Evolutionary conservation across 306 rosid species (phyloP), one percentile per base, ranked within the genome.

Genomic region (Citrullus colocynthis): DNA sequence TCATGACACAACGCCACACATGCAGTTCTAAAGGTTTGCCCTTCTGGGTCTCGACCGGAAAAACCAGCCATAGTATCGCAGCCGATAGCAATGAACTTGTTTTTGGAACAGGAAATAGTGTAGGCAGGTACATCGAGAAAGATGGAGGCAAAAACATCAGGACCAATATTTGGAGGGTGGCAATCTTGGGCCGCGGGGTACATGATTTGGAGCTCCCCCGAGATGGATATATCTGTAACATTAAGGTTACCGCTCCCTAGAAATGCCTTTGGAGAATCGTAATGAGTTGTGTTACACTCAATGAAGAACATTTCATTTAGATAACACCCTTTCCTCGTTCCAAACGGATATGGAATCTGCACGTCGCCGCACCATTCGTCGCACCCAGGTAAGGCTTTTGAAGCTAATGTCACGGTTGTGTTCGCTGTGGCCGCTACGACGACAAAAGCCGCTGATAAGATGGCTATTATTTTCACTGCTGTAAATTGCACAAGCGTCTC

Each of bases 11-110:
- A 32, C 34, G 34, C 34, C 1, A 32, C 34, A 32, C 34, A 32
- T 32, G 34, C 34, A 32, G 34, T 32, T 32, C 34, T 32, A 3
- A 1, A 32, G 34, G 34, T 1, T 32, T 3, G 2, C 34, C 34
- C 34, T 32, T 24, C 24, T 24, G 24, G 24, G 24, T 24, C 24
- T 0, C 3, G 34, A 32, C 34, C 34, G 1, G 2, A 32, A 32
- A 32, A 3, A 32, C 3, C 2, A 32, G 34, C 34, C 3, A 1
- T 1, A 32, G 34, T 84, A 79, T 88, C 84, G 6, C 89, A 88
- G 2, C 91, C 91, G 1, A 88, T n/a, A 0, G n/a, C 81, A 0
- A 44, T 74, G 3, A 88, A 77, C 61, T 62, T 32, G 80, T 88
- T 90, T 4, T 65, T 78, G 7, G 55, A 74, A 1, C 51, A 1